Evolutionary conservation across 2,329 filamentous ascomycete species (phyloP), one percentile per base, ranked within the genome.

Genomic region (Fusarium stilboides): DNA sequence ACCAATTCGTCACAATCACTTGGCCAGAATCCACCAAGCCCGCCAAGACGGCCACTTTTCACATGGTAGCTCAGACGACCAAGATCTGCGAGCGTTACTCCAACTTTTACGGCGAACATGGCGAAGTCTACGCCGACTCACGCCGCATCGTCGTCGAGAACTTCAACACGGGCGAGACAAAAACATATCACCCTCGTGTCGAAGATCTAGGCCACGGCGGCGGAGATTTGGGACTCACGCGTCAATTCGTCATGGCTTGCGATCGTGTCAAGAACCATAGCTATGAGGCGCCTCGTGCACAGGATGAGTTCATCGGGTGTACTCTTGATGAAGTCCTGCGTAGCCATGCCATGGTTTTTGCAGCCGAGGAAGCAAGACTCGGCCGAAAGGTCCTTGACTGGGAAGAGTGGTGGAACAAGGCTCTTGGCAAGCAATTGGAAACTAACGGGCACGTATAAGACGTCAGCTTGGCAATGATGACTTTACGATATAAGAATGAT

Each of bases 301-400:
- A 98, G 84, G 84, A 85, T 59, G 84, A 89, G 74, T 89, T 91
- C 76, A 84, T 98, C 26, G 94, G 94, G 0, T 97, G 93, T 79
- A 92, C 91, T 14, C 81, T 97, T 9, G 93, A 97, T 58, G 96
- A 98, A 76, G 89, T 92, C 2, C 86, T 98, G n/a, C 86, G 92
- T 49, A 97, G 94, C 75, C 96, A 98, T 81, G 94, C 92, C 3
- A 88, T 96, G 80, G 95, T 98, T 0, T 99, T 98, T 83, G 94
- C 94, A 24, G 96, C 95, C 0, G 96, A 98, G 80, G 92, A 97
- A 74, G 94, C 95, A 7, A 87, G 95, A 74, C 84, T 83, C 50
- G 85, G 86, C 51, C 88, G 87, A 75, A 89, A 86, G 76, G 90
- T 96, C 9, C 81, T 98, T 6, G 86, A 91, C 70, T 98, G 93